Base-by-base conservation (phyloP, 306 rosid species). In the Acmispon strigosus region DNA sequence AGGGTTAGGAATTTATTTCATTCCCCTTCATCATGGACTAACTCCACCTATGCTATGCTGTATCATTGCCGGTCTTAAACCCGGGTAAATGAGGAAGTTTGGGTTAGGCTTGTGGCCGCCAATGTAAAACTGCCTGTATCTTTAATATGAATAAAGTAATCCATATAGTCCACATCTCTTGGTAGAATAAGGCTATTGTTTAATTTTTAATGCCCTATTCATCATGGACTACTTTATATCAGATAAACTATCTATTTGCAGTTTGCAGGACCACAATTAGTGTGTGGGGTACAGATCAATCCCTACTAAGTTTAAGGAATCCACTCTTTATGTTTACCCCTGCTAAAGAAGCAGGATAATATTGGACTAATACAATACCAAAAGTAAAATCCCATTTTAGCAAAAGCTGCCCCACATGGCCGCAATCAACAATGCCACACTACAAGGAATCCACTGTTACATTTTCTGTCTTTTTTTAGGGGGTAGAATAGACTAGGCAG, bases 301-400 rank as follows among this genome's bases (percentile, higher is more conserved):
- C 22, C 68, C 54, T 66, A 76, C 12, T 61, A 54, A 58, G 80
- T 77, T 78, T 69, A 78, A 69, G 83, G 86, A 78, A 78, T 78
- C 80, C 69, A 53, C 15, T 44, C 59, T 8, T 50, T 52, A 34
- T 48, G 59, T 56, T 73, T 73, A 74, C 67, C 78, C 66, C 42
- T 66, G 32, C 50, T 24, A 47, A 55, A 39, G 74, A 68, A 61
- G 72, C 41, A 71, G 58, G 47, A 55, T 20, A 37, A 54, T 20
- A 69, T 55, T 77, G 66, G 44, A 62, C 54, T 69, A 51, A 62
- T 27, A 19, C 34, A 61, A 36, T 67, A 54, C 61, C 14, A 27
- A 61, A 62, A 61, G 61, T 18, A 18, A 61, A 62, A 47, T 47
- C 44, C 12, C 47, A 53, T 63, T 62, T 42, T 57, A 44, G 60